These are phyloP conservation scores for Wallacemonas sp. DNA, from an alignment of 208 protist genomes.

Conservation along the genomic window DNA sequence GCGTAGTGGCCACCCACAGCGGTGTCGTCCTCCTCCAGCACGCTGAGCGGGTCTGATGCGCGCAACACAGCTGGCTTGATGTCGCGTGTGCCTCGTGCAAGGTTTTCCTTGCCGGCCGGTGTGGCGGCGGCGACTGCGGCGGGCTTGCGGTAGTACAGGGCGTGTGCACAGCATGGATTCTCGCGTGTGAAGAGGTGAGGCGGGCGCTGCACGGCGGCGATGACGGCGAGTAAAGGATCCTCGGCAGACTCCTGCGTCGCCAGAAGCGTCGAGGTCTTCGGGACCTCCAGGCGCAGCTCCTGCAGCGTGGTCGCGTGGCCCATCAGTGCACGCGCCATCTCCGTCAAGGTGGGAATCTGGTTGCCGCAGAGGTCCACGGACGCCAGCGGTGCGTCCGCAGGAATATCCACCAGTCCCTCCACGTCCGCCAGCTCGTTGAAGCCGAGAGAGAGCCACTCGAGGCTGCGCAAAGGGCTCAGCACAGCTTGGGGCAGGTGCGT, in stretches of 20 bases:
- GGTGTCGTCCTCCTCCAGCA: not conserved
- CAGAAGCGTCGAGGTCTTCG: conserved; percentile 10
- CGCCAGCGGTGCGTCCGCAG: conserved; percentile 33
- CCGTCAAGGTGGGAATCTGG: conserved; percentile 33
- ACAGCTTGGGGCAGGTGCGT: conserved; percentile 20
- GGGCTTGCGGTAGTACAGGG: not conserved
- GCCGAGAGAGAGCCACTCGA: conserved; percentile 74
- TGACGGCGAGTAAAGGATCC: conserved; percentile 3
- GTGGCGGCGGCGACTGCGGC: not conserved
- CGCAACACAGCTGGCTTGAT: no score
- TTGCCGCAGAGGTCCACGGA: conserved; percentile 83
- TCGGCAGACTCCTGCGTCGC: not conserved
- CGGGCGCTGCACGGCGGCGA: conserved; percentile 12
- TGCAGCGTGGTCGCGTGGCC: conserved; percentile 39
- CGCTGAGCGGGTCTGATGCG: not conserved
- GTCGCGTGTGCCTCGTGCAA: no score
- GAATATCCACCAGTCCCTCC: conserved; percentile 43
- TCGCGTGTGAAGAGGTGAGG: conserved; percentile 15
- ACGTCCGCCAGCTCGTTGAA: conserved; percentile 72
- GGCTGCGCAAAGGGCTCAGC: conserved; percentile 41
- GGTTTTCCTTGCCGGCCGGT: not conserved
- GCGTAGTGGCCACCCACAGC: conserved; percentile 26
- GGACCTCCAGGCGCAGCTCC: conserved; percentile 60
- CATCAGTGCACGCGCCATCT: conserved; percentile 38
- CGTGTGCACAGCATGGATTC: conserved; percentile 12